Evolutionary conservation across 768 basidiomycete species (phyloP).

Genomic region (Lactarius hengduanensis): DNA sequence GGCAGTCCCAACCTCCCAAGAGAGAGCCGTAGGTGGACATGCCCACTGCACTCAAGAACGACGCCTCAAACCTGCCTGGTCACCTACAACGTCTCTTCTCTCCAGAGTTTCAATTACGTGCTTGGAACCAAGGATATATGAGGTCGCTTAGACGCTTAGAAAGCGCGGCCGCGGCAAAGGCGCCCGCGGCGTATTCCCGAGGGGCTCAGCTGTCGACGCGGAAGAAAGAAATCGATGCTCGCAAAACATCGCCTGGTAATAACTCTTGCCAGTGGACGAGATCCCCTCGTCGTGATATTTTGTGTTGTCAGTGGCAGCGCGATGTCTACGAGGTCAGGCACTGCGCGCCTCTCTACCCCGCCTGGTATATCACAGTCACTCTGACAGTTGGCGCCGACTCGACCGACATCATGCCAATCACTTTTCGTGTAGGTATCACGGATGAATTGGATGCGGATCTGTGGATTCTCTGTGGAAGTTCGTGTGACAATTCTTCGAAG

Average conservation of each 20-base stretch:
- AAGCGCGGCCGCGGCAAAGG: neutral
- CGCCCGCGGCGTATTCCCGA: neutral
- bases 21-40: neutral
- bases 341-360: neutral
- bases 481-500: neutral
- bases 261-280: neutral
- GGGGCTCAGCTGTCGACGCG: neutral
- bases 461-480: neutral
- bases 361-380: neutral
- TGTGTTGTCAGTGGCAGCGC: neutral
- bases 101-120: neutral
- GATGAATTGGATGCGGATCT: neutral
- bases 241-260: neutral
- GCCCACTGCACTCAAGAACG: neutral
- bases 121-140: neutral
- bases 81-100: neutral
- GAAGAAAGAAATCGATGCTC: neutral
- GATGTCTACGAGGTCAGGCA: neutral
- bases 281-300: neutral
- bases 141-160: neutral
- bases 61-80: neutral
- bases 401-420: neutral
- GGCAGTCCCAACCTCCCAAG: neutral
- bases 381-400: conserved; percentile 1
- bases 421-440: neutral